phyloP scores from a whole-genome alignment of 441 rosid genomes.

The Capsella rubella region DNA sequence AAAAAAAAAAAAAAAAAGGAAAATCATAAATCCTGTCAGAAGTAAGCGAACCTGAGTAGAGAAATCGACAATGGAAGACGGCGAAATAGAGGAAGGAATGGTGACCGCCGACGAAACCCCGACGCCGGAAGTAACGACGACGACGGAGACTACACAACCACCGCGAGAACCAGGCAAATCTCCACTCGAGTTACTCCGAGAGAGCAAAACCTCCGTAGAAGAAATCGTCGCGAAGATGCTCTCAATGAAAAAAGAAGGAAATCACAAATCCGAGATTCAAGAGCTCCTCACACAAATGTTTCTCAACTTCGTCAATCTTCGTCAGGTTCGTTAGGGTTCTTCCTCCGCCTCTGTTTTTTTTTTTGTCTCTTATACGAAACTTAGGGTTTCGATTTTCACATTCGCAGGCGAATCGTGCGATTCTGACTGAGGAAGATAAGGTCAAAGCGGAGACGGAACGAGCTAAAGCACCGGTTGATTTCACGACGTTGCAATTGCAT shows the following conservation, averaged over 20 bases:
- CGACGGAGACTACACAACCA: conserved; percentile 35
- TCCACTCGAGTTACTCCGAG: conserved; percentile 67
- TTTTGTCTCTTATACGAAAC: background rate
- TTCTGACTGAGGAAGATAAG: conserved; percentile 83
- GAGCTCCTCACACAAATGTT: conserved; percentile 85
- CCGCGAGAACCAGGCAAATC: conserved; percentile 54
- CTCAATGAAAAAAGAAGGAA: conserved; percentile 59
- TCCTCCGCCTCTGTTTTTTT: background rate
- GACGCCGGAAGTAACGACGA: conserved; percentile 4
- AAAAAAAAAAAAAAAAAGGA: too few species aligned
- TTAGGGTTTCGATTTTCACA: conserved; percentile 26
- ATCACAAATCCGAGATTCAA: conserved; percentile 64
- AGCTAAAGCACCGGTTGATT: conserved; percentile 90
- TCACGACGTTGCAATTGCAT: conserved; percentile 86
- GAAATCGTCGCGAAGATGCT: conserved; percentile 73
- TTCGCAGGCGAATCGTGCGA: conserved; percentile 77
- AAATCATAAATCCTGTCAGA: conserved; percentile 2
- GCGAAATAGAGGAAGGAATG: conserved; percentile 70
- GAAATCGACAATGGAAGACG: conserved; percentile 42
- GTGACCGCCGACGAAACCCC: conserved; percentile 50
- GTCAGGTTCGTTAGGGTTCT: conserved; percentile 63
- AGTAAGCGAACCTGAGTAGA: background rate
- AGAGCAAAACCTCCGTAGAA: conserved; percentile 79
- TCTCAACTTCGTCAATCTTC: conserved; percentile 81
- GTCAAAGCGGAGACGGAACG: conserved; percentile 87